A percentile compares a stretch with the other conserved stretches of the same genome.
Conservation (phyloP, 129 eudicot genomes). For the Centella asiatica region DNA sequence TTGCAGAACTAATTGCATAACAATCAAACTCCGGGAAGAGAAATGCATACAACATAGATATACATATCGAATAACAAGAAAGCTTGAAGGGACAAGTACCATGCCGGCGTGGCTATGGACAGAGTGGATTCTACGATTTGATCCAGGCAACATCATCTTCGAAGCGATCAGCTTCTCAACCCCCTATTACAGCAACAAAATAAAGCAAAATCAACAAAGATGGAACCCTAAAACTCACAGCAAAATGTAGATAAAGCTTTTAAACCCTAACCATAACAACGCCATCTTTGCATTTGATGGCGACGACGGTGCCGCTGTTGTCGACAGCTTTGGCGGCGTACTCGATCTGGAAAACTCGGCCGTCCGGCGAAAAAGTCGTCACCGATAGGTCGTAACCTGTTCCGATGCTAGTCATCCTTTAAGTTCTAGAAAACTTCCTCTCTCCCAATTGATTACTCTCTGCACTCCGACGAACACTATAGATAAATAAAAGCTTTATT, state of each 20-base stretch:
- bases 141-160: slow-evolving; percentile 96
- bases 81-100: slow-evolving; percentile 29
- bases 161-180: slow-evolving; percentile 96
- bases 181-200: slow-evolving; percentile 34
- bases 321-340: slow-evolving; percentile 99
- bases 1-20: no score
- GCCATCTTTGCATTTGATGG: slow-evolving; percentile 91
- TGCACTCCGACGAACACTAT: no score
- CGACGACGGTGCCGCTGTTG: slow-evolving; percentile 91
- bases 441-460: no score
- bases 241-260: background rate
- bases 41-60: no score
- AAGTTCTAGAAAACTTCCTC: no score
- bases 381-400: slow-evolving; percentile 95
- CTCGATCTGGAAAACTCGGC: slow-evolving; percentile 98
- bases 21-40: no score
- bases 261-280: slow-evolving; percentile 49
- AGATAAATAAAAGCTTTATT: no score
- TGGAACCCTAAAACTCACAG: background rate
- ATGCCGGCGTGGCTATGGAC: slow-evolving; percentile 98
- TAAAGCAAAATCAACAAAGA: background rate
- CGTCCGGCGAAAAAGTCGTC: slow-evolving; percentile 98
- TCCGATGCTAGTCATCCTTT: slow-evolving; percentile 89
- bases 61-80: background rate
- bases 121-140: slow-evolving; percentile 88